Evolutionary conservation across 371 early-diverging fungal genomes (phyloP).

Genomic region (Lichtheimia ornata): DNA sequence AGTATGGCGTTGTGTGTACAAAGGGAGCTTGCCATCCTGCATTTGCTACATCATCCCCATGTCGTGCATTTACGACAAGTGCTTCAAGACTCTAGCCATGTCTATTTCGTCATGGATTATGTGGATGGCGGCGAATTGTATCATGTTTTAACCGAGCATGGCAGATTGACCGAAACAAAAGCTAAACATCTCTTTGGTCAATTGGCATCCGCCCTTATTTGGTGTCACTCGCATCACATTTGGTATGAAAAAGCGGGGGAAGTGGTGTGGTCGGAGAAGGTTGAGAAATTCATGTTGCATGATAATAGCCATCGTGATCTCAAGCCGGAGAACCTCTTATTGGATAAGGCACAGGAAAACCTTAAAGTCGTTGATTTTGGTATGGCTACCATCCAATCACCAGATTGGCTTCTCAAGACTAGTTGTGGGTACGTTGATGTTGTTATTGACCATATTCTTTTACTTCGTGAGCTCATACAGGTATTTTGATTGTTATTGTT

Average conservation of each 20-base stretch:
- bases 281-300: not conserved
- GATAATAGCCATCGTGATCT: conserved; percentile 55
- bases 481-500: not conserved
- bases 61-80: conserved; percentile 87
- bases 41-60: conserved; percentile 86
- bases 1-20: conserved; percentile 76
- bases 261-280: not conserved
- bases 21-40: conserved; percentile 88
- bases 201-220: conserved; percentile 87
- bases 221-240: conserved; percentile 90
- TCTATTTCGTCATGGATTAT: conserved; percentile 94
- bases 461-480: not conserved
- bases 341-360: conserved; percentile 63
- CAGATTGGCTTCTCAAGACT: conserved; percentile 65
- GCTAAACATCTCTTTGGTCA: conserved; percentile 90
- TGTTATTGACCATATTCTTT: not conserved
- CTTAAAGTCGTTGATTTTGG: conserved; percentile 87
- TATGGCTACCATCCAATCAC: conserved; percentile 73
- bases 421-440: conserved; percentile 68
- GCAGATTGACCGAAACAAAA: conserved; percentile 80
- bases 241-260: conserved; percentile 43
- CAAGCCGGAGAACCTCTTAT: conserved; percentile 73
- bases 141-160: conserved; percentile 85
- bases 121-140: conserved; percentile 95
- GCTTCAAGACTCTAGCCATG: conserved; percentile 62